Evolutionary conservation across 768 basidiomycete species (phyloP).

Genomic region (Coprinopsis sp.): DNA sequence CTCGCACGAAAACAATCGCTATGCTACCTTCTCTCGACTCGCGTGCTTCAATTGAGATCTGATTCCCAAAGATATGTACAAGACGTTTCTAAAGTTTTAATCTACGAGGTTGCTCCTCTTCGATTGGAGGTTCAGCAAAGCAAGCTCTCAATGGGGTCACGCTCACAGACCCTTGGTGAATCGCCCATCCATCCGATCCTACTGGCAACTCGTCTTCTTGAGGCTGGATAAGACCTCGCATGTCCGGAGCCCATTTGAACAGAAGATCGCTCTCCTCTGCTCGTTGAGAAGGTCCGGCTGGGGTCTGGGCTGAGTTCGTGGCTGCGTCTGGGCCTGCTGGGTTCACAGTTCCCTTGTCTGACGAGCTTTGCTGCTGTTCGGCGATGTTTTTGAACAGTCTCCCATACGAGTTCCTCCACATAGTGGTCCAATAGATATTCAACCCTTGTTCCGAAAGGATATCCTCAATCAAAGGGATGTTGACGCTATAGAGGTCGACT

Average conservation of each 20-base stretch:
- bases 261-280: conserved; percentile 36
- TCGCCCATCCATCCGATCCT: conserved; percentile 81
- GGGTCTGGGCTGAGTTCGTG: conserved; percentile 16
- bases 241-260: conserved; percentile 72
- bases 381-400: conserved; percentile 62
- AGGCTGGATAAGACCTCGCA: conserved; percentile 65
- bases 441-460: conserved; percentile 57
- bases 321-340: conserved; percentile 43
- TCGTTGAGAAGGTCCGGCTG: conserved; percentile 10
- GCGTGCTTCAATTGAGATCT: too few species aligned
- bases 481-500: conserved; percentile 82
- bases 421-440: conserved; percentile 71
- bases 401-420: conserved; percentile 86
- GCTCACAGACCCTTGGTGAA: conserved; percentile 63
- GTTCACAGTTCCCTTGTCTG: conserved; percentile 21
- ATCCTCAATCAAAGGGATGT: conserved; percentile 75
- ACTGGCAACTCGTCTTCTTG: conserved; percentile 53
- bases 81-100: conserved; percentile 28
- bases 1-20: too few species aligned
- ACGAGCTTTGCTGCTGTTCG: conserved; percentile 11
- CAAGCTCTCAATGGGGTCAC: conserved; percentile 74
- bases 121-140: conserved; percentile 58
- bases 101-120: conserved; percentile 48
- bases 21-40: too few species aligned
- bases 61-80: background rate